Evolutionary conservation across 2,329 filamentous ascomycete genomes (phyloP), one percentile per base, ranked within the genome.

Genomic region (Clarireedia sp.): DNA sequence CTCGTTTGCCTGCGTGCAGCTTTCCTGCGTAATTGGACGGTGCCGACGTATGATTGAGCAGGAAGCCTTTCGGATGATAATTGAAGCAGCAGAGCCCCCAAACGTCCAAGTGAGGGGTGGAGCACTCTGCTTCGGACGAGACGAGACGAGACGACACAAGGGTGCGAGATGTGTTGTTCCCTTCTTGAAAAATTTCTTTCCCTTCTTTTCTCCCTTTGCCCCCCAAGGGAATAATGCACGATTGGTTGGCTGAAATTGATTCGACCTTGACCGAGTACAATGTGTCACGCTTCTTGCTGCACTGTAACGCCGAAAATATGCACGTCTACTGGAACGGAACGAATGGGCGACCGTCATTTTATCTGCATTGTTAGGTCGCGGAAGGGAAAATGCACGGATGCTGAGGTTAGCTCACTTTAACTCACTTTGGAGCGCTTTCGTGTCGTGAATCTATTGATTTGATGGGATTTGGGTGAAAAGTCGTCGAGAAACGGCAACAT

Each of bases 201-300:
- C 38, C 38, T 41, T 41, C 38, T 7, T 40, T n/a, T 4, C 19
- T 41, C 14, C 38, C 38, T 45, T 43, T 19, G 2, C 4, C 19
- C 41, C 21, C 5, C 17, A 17, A 21, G 12, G 10, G 21, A 19
- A 41, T 8, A 41, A 41, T 19, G 16, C 24, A 21, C 33, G 24
- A 55, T 55, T 50, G 45, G 52, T 36, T 40, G 26, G n/a, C 38
- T 41, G 19, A 8, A 41, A 41, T 36, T 36, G 21, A 37, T 23
- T 37, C 23, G 46, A 55, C 40, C 54, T 37, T 48, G 46, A 55
- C 54, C 54, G 54, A 55, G 53, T 55, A 55, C 40, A 40, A 21
- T 40, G 14, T 29, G 41, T 51, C 53, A 51, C 53, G 54, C 54
- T 52, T 51, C 43, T 17, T 21, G 48, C 48, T 51, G 54, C 53